These are phyloP conservation scores for Ostreobium quekettii DNA, from an alignment of 139 green algal genomes.

Conservation along the genomic window DNA sequence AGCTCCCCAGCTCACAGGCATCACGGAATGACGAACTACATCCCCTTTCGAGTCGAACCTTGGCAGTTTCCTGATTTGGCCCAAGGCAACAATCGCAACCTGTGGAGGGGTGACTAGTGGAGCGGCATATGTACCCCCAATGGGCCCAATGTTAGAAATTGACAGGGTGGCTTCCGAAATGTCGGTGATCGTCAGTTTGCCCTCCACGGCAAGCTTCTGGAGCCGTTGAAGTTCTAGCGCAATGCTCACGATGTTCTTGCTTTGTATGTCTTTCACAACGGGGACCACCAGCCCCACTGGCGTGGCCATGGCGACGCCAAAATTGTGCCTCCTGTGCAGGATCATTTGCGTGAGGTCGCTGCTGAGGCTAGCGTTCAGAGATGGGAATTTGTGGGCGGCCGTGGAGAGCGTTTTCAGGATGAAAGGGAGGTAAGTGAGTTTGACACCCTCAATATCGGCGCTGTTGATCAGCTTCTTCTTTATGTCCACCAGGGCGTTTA, in stretches of 20 bases:
- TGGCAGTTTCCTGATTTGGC: slow-evolving; percentile 37
- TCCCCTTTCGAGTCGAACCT: slow-evolving; percentile 17
- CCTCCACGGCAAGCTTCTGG: slow-evolving; percentile 52
- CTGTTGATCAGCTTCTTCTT: slow-evolving; percentile 32
- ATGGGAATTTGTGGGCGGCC: slow-evolving; percentile 53
- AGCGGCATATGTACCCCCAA: slow-evolving; percentile 74
- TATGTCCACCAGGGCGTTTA: slow-evolving; percentile 51
- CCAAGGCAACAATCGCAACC: slow-evolving; percentile 80
- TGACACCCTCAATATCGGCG: slow-evolving; percentile 25
- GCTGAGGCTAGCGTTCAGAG: slow-evolving; percentile 59
- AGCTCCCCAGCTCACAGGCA: slow-evolving; percentile 64
- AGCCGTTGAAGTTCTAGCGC: slow-evolving; percentile 57
- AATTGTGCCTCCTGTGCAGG: slow-evolving; percentile 54
- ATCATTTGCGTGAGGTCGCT: slow-evolving; percentile 23
- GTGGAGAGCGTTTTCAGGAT: slow-evolving; percentile 78
- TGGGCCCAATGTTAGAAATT: slow-evolving; percentile 81
- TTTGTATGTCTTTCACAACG: slow-evolving; percentile 57
- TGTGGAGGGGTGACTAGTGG: slow-evolving; percentile 66
- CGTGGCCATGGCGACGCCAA: slow-evolving; percentile 86
- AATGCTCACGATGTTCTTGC: slow-evolving; percentile 45
- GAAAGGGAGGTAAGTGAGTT: slow-evolving; percentile 76
- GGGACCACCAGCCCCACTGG: slow-evolving; percentile 74
- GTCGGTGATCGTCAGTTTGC: slow-evolving; percentile 48
- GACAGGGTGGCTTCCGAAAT: slow-evolving; percentile 69
- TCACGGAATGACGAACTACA: slow-evolving; percentile 15